These are phyloP conservation scores for Yamadazyma sp. DNA, from an alignment of 1,139 yeast species.

Conservation along the genomic window DNA sequence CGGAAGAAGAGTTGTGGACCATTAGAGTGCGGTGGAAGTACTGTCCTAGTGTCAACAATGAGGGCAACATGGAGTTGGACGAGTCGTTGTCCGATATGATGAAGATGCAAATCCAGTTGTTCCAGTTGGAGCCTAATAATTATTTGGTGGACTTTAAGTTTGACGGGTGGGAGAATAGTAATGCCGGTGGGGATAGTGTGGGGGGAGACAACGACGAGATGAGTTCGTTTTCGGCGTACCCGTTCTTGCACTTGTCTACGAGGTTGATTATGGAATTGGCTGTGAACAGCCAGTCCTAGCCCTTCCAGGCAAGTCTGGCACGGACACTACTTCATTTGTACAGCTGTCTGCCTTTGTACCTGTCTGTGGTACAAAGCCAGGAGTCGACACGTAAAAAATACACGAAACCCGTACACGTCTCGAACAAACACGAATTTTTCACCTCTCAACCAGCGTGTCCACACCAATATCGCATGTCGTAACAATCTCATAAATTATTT, in stretches of 20 bases:
- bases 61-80: slow-evolving; percentile 14
- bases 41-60: slow-evolving; percentile 42
- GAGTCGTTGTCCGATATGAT: slow-evolving; percentile 45
- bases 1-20: slow-evolving; percentile 94
- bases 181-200: slow-evolving; percentile 25
- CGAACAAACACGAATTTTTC: background rate
- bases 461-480: background rate
- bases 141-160: slow-evolving; percentile 95
- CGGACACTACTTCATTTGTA: no score
- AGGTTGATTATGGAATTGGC: slow-evolving; percentile 94
- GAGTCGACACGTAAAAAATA: background rate
- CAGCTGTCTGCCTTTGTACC: no score
- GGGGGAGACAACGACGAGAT: slow-evolving; percentile 63
- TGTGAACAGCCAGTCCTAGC: slow-evolving; percentile 54
- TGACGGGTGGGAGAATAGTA: slow-evolving; percentile 84
- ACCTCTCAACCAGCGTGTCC: background rate
- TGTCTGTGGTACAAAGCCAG: no score
- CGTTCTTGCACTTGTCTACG: slow-evolving; percentile 90
- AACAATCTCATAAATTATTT: slow-evolving; percentile 6
- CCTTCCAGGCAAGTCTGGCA: no score
- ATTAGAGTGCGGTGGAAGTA: slow-evolving; percentile 95
- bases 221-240: slow-evolving; percentile 88
- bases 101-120: slow-evolving; percentile 96
- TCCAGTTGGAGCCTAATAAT: slow-evolving; percentile 93
- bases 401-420: background rate